Base-by-base conservation (phyloP, 140 eudicot species). In the Cichorium intybus region DNA sequence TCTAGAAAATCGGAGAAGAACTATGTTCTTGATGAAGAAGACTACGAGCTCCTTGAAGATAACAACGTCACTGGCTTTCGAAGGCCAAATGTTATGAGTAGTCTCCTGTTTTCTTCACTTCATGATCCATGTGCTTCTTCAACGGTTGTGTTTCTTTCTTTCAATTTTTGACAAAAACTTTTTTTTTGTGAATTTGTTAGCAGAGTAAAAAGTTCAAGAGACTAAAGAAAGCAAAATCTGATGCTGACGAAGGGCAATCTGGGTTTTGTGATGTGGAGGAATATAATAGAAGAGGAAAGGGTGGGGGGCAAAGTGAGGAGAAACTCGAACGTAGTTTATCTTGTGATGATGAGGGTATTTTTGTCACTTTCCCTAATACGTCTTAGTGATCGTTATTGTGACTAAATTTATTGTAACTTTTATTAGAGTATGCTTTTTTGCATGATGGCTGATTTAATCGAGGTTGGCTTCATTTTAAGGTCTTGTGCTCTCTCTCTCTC, bases 21-120 rank as follows among this genome's bases (percentile, higher is more conserved):
- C n/a, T n/a, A n/a, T n/a, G 80, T 46, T 65, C 96, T 92, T 18
- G 98, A 92, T 54, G 98, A 92, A 64, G 98, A 92, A 70, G 98
- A 92, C 61, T 92, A 88, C 31, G 92, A 80, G 75, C 95, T 92
- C 20, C 93, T 92, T 22, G 84, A 85, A 83, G 96, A 92, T 48
- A 88, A 83, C n/a, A n/a, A n/a, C n/a, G n/a, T n/a, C 70, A 74
- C 86, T 11, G 94, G 85, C 15, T 75, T 78, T 56, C 82, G 75
- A 70, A 90, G 95, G 28, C 95, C 95, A 37, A 80, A 83, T 61
- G 63, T 58, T 57, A 93, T 87, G 68, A 82, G 82, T 79, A n/a
- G n/a, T n/a, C n/a, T n/a, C n/a, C 60, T n/a, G 53, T 54, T 70
- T 18, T 62, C 43, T 63, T 46, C 33, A 33, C 45, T 64, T 72